A percentile compares a stretch with the other conserved stretches of the same genome.
Evolutionary conservation across 352 stramenopile genomes (phyloP).

Genomic region (Phytophthora fragariae): DNA sequence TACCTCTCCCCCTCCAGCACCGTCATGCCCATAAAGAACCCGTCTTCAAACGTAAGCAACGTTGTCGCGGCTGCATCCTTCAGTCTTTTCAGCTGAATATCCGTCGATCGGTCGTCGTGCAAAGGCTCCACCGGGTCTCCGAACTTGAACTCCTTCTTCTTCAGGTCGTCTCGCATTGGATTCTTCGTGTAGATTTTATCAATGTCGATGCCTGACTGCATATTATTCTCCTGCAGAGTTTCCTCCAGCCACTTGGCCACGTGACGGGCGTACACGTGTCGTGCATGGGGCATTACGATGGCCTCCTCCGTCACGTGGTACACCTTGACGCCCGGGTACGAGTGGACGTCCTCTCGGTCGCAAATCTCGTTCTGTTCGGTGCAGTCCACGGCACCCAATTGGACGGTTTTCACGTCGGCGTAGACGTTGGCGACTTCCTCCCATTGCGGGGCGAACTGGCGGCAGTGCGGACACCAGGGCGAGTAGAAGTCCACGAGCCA

Average conservation of each 20-base stretch:
- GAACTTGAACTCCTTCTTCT: conserved; percentile 53
- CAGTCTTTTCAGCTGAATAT: conserved; percentile 65
- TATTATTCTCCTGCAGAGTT: conserved; percentile 52
- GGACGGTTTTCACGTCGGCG: conserved; percentile 45
- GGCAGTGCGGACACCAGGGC: conserved; percentile 82
- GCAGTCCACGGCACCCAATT: conserved; percentile 77
- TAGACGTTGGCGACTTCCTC: conserved; percentile 72
- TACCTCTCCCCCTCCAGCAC: conserved; percentile 64
- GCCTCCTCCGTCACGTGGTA: conserved; percentile 57
- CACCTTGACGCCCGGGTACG: conserved; percentile 71
- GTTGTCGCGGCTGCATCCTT: conserved; percentile 67
- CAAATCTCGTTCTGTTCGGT: conserved; percentile 62
- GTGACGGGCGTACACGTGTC: conserved; percentile 30
- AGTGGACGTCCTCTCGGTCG: conserved; percentile 60
- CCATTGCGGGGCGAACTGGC: conserved; percentile 68
- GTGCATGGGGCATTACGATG: conserved; percentile 45
- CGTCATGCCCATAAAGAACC: conserved; percentile 70
- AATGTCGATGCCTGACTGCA: conserved; percentile 59
- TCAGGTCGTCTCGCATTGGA: conserved; percentile 34
- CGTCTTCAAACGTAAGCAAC: conserved; percentile 71
- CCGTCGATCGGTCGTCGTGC: conserved; percentile 31
- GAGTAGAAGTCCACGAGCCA: conserved; percentile 87
- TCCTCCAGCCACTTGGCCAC: conserved; percentile 78
- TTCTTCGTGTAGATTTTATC: conserved; percentile 50
- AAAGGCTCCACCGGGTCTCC: conserved; percentile 48